Evolutionary conservation across 768 basidiomycete genomes (phyloP).

Genomic region (Kwoniella europaea): DNA sequence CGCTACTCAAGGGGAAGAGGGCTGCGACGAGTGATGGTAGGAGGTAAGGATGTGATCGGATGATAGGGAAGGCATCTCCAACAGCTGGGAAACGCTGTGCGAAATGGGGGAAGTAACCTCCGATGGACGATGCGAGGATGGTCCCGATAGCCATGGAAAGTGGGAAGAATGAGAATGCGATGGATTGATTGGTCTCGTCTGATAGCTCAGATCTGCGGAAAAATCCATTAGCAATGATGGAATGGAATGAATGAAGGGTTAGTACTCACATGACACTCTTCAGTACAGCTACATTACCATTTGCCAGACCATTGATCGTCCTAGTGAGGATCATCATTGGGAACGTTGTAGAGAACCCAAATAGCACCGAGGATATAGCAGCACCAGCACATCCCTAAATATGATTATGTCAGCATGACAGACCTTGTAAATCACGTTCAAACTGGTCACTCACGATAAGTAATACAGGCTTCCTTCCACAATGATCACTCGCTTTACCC

Average conservation of each 20-base stretch:
- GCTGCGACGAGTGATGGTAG: constrained; percentile 41
- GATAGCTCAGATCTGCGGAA: constrained; percentile 40
- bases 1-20: constrained; percentile 35
- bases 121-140: constrained; percentile 45
- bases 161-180: constrained; percentile 50
- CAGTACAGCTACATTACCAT: constrained; percentile 48
- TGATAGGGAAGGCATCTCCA: constrained; percentile 32
- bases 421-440: not conserved
- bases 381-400: constrained; percentile 44
- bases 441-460: constrained; percentile 34
- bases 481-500: constrained; percentile 42
- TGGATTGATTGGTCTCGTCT: constrained; percentile 46
- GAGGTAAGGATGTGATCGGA: constrained; percentile 43
- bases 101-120: constrained; percentile 36
- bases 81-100: constrained; percentile 16
- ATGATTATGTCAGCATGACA: constrained; percentile 19
- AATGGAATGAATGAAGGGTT: too few species aligned
- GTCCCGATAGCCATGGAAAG: constrained; percentile 41
- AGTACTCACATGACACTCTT: constrained; percentile 46
- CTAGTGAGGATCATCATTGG: constrained; percentile 38
- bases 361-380: constrained; percentile 38
- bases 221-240: too few species aligned
- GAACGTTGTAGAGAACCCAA: constrained; percentile 44
- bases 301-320: constrained; percentile 39
- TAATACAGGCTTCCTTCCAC: constrained; percentile 46